Evolutionary conservation across 495 filamentous ascomycete genomes (phyloP), one percentile per base, ranked within the genome.

Genomic region (Podospora comata): DNA sequence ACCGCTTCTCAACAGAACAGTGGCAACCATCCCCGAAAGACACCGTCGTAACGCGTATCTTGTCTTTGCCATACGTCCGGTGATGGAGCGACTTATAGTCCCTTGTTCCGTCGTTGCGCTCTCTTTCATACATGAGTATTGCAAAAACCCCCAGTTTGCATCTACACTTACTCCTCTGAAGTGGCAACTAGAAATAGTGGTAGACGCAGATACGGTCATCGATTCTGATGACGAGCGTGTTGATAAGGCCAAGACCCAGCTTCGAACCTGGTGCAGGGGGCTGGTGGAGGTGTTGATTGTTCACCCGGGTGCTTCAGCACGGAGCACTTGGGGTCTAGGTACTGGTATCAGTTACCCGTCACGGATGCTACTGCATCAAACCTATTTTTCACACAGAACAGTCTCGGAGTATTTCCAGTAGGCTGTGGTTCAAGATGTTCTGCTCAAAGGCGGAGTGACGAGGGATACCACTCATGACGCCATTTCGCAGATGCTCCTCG

Each of bases 331-430:
- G n/a, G 4, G 18, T 20, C 20, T 15, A 58, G n/a, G 1, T 23
- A 2, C 18, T 19, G 55, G 23, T 20, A 23, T 58, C 23, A 4
- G 55, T 26, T 58, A 20, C 6, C 16, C 16, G 3, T 58, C 55
- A 18, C 13, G 2, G 3, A 48, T 48, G 39, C 39, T 11, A 48
- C 39, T 48, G 39, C 39, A 48, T 48, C 39, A 48, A 48, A 11
- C 13, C 2, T 48, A 48, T 48, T 18, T 48, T 48, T 6, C 13
- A 4, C 55, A 58, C 18, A 19, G 55, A n/a, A 20, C 55, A 20
- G 3, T 58, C 18, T 58, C 55, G n/a, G 55, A 58, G 11, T 58
- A 58, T 58, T 58, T 58, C 55, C 55, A 58, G 55, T 19, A 58
- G 19, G 23, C n/a, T 2, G 13, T 58, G 5, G n/a, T 58, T 19